Conservation (phyloP, 2,329 filamentous ascomycete species). For the Purpureocillium lavendulum region DNA sequence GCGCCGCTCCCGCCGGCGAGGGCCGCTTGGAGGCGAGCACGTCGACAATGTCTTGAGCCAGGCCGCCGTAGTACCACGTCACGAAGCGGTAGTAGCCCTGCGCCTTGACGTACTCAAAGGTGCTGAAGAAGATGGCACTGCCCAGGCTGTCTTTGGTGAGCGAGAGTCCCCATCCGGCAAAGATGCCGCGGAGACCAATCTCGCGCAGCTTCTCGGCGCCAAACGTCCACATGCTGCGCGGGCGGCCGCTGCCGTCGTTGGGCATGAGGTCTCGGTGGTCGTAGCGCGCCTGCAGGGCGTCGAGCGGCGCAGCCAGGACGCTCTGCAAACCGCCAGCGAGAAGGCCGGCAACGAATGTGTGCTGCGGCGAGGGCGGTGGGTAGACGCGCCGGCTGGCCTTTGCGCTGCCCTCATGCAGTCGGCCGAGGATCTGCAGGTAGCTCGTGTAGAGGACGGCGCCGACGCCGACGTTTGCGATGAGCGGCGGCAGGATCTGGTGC, state of each 20-base stretch:
- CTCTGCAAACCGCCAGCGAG: constrained; percentile 63
- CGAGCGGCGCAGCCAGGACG: constrained; percentile 63
- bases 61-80: constrained; percentile 57
- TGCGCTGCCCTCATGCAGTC: constrained; percentile 55
- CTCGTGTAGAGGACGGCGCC: constrained; percentile 68
- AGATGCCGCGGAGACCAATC: constrained; percentile 64
- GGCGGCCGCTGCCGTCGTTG: constrained; percentile 29
- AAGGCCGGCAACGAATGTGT: constrained; percentile 63
- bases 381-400: constrained; percentile 53
- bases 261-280: constrained; percentile 45
- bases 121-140: constrained; percentile 63
- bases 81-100: constrained; percentile 65
- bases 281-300: constrained; percentile 68
- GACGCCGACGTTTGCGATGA: constrained; percentile 66
- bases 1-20: not conserved
- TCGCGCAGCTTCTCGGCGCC: constrained; percentile 54
- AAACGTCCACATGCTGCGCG: constrained; percentile 66
- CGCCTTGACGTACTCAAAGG: constrained; percentile 69
- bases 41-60: constrained; percentile 43
- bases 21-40: constrained; percentile 39
- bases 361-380: constrained; percentile 53
- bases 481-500: constrained; percentile 67
- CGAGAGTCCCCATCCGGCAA: constrained; percentile 63
- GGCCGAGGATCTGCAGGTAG: constrained; percentile 62
- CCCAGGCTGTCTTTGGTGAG: constrained; percentile 63